Conservation (phyloP, 768 basidiomycete genomes). For the Vararia minispora region DNA sequence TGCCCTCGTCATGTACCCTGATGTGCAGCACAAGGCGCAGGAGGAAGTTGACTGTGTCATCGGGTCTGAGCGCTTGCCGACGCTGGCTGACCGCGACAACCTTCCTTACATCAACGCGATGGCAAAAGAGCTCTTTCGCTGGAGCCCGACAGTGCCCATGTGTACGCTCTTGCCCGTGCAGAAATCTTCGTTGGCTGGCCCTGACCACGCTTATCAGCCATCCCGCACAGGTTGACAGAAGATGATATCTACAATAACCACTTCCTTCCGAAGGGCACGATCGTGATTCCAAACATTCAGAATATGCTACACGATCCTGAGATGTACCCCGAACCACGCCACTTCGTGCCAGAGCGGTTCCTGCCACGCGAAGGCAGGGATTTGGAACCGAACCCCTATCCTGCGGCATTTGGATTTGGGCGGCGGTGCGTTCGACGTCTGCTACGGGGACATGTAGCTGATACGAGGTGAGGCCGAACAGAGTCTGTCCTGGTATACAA, state of each 20-base stretch:
- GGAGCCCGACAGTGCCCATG: no score
- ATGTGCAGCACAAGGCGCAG: slow-evolving; percentile 17
- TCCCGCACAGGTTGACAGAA: no score
- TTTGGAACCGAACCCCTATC: no score
- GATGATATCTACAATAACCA: slow-evolving; percentile 15
- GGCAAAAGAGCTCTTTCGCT: slow-evolving; percentile 11
- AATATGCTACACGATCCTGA: background rate
- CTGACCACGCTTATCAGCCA: no score
- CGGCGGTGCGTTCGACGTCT: no score
- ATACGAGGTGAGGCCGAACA: no score
- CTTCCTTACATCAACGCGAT: slow-evolving; percentile 13
- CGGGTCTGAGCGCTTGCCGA: slow-evolving; percentile 11
- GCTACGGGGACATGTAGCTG: no score
- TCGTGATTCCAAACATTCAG: slow-evolving; percentile 14
- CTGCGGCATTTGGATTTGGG: no score
- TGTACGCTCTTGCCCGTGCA: no score
- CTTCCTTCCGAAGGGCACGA: slow-evolving; percentile 13
- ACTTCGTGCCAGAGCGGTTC: background rate
- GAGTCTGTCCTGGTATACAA: no score
- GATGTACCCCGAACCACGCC: background rate
- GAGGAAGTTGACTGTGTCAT: slow-evolving; percentile 18
- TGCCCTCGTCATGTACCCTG: slow-evolving; percentile 17
- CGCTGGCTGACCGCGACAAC: slow-evolving; percentile 10
- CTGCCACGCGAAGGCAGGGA: no score
- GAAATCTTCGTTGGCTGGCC: no score